Evolutionary conservation across 495 filamentous ascomycete species (phyloP).

Genomic region (Hypoxylon trugodes): DNA sequence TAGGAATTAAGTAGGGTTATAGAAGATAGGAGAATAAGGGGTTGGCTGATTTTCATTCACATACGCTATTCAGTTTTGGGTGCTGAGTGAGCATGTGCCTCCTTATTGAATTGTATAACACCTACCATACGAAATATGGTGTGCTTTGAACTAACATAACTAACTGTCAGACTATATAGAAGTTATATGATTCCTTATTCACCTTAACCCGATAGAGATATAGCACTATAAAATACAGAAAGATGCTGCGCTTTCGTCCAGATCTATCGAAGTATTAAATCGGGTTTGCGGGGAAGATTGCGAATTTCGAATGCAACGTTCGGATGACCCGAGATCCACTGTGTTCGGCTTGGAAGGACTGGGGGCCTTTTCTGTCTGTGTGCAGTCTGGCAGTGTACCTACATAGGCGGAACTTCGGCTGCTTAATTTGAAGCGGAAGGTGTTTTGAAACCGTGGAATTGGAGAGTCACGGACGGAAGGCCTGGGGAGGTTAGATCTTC

Average conservation of each 20-base stretch:
- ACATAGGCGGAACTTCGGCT: slow-evolving; percentile 35
- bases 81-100: slow-evolving; percentile 4
- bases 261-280: slow-evolving; percentile 29
- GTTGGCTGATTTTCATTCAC: neutral
- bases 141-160: too few relatives aligned
- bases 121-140: neutral
- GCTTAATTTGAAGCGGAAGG: slow-evolving; percentile 39
- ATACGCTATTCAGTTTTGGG: neutral
- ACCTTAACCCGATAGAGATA: slow-evolving; percentile 5
- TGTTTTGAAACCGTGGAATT: slow-evolving; percentile 22
- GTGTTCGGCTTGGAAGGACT: slow-evolving; percentile 3
- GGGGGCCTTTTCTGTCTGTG: neutral
- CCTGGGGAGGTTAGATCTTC: slow-evolving; percentile 3
- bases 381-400: too few relatives aligned
- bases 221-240: slow-evolving; percentile 5
- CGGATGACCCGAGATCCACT: slow-evolving; percentile 26
- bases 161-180: neutral
- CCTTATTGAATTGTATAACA: neutral
- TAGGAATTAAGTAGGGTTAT: neutral
- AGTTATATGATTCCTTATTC: slow-evolving; percentile 16
- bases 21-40: neutral
- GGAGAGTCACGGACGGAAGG: slow-evolving; percentile 19
- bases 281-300: slow-evolving; percentile 40
- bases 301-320: slow-evolving; percentile 26
- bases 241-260: slow-evolving; percentile 13